Base-by-base conservation (phyloP, 2,329 filamentous ascomycete genomes). In the Cryoendolithus antarcticus region DNA sequence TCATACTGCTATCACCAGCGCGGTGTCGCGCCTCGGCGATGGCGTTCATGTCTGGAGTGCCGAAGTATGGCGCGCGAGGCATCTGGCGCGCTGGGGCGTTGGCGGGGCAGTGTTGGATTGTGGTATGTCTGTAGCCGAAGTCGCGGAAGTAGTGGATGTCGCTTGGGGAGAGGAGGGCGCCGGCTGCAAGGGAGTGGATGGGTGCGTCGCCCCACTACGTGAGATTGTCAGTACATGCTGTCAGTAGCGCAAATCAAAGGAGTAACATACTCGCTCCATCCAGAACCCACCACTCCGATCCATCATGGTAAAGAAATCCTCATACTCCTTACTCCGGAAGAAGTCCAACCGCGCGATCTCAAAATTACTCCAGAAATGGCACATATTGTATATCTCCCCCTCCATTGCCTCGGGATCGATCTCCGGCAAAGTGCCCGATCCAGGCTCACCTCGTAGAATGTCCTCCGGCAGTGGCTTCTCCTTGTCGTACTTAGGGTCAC, bases 301-400 rank as follows among this genome's bases (percentile, higher is more conserved):
- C 89, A 98, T 95, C 82, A 93, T 93, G 55, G 95, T 72, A 62
- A 98, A 98, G 62, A 98, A 98, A 49, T 95, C 91, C 53, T 93
- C 82, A 60, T 98, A 98, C 57, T 86, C 83, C 65, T 94, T 89
- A 69, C 88, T 95, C 52, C 91, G 78, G 74, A 96, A 96, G 77
- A 86, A 98, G 65, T 85, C 82, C 44, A 98, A 74, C 43, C 80
- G 78, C 9, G 91, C 91, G 65, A 98, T 98, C 63, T 98, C 91
- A 51, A 98, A 98, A 62, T 98, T 98, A 62, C 86, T 94, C 91
- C 91, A 98, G 70, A 95, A 98, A 69, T 98, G 91, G 61, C 91
- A 98, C 91, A 98, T 98, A 67, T 98, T 98, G 71, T 98, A 98
- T 53, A 80, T 84, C 62, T 98, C 91, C 47, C 86, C 86, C 59